phyloP scores from a whole-genome alignment of 108 stramenopile genomes.

The Cyclotella distinguenda region DNA sequence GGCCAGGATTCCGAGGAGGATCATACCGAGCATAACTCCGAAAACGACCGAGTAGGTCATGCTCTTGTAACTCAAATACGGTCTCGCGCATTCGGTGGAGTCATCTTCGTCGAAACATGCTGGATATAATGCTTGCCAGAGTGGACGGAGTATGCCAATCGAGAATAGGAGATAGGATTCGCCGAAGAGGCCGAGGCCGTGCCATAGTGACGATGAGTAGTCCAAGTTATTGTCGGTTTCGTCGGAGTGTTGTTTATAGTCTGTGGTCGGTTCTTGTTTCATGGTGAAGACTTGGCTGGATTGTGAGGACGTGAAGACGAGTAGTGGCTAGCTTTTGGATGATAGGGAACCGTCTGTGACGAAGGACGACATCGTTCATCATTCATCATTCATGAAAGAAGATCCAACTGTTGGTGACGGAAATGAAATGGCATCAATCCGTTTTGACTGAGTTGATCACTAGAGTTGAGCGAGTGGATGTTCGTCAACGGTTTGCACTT shows the following conservation, averaged over 20 bases:
- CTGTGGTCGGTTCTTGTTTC: background rate
- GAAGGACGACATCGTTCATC: no score
- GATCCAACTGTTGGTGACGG: no score
- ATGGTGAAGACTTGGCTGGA: no score
- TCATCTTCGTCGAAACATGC: constrained; percentile 31
- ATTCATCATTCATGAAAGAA: no score
- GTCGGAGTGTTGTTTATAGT: background rate
- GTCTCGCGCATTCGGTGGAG: constrained; percentile 14
- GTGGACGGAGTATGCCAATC: constrained; percentile 66
- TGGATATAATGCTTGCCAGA: constrained; percentile 62
- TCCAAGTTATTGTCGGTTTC: background rate
- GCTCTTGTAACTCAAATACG: constrained; percentile 36
- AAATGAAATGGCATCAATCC: no score
- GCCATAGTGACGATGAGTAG: constrained; percentile 44
- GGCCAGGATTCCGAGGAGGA: constrained; percentile 52
- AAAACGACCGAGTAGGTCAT: constrained; percentile 58
- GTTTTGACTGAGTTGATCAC: no score
- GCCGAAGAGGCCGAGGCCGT: constrained; percentile 78
- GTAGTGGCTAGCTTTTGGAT: background rate
- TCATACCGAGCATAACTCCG: constrained; percentile 70
- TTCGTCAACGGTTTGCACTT: no score
- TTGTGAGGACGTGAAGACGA: no score
- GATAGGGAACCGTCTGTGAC: background rate
- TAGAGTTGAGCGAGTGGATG: no score
- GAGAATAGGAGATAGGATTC: constrained; percentile 79